Base-by-base conservation (phyloP, 805 yeast genomes). In the Saccharomycopsis fibuligera region DNA sequence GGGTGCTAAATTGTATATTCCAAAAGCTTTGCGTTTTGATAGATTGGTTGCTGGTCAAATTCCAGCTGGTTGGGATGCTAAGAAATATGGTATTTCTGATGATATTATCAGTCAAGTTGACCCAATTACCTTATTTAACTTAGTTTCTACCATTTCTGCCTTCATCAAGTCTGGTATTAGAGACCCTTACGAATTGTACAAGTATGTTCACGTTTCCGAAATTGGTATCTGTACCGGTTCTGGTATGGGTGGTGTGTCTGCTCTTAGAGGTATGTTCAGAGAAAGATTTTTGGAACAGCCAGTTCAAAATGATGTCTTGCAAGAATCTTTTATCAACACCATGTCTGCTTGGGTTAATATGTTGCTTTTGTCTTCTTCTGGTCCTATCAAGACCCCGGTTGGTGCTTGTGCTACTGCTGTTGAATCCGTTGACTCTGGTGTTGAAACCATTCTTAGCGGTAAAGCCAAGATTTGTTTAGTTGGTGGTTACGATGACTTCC, bases 351-450 rank as follows among this genome's bases (percentile, higher is more conserved):
- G 99, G 99, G 97, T 93, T 59, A 93, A 93, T 65, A 93, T 93
- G 99, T 78, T 93, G 75, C 74, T 95, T 65, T 75, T 93, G 54
- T 91, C 98, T 16, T 85, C 98, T 4, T 88, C 97, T 51, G 99
- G 99, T 70, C 99, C 99, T 54, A 89, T 90, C 69, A 90, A 90
- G 78, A 95, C 99, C 25, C 98, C 99, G 46, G 99, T 93, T 49
- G 99, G 96, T 73, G 99, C 99, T 36, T 93, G 99, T 77, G 99
- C 99, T 45, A 93, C 99, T 57, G 93, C 99, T 49, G 85, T 93
- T 54, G 99, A 93, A 74, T 93, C 99, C 55, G 86, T 93, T 57
- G 99, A 93, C 67, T 78, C 79, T 61, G 99, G 97, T 79, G 79
- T 85, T 57, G 99, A 93, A 72, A 87, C 96, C 47, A 89, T 93